These are phyloP conservation scores for Phialophora macrospora DNA, from an alignment of 2,329 filamentous ascomycete species.

Conservation along the genomic window DNA sequence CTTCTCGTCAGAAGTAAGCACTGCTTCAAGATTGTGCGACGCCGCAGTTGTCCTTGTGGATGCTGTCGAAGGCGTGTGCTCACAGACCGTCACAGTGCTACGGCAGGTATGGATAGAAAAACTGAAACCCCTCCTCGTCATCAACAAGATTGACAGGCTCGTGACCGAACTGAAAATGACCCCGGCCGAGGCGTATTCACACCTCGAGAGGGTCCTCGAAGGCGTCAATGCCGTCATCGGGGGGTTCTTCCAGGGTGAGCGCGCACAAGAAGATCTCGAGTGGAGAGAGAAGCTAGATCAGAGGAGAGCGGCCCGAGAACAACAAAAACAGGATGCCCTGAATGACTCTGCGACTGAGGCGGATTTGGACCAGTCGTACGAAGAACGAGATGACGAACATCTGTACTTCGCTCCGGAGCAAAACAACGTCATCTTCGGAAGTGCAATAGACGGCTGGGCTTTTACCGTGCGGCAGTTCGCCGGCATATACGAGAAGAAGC, in stretches of 20 bases:
- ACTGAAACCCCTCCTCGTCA: conserved; percentile 88
- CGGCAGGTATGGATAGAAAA: conserved; percentile 96
- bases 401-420: conserved; percentile 98
- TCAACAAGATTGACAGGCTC: conserved; percentile 97
- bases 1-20: conserved; percentile 97
- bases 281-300: conserved; percentile 95
- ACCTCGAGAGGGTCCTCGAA: conserved; percentile 86
- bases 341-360: conserved; percentile 44
- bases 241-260: conserved; percentile 95
- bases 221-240: conserved; percentile 97
- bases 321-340: conserved; percentile 45
- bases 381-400: conserved; percentile 93
- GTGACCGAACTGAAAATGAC: conserved; percentile 95
- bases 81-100: conserved; percentile 95
- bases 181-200: conserved; percentile 83
- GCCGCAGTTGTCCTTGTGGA: conserved; percentile 94
- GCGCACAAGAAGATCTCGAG: conserved; percentile 97
- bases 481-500: conserved; percentile 90
- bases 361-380: conserved; percentile 65
- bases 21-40: conserved; percentile 90
- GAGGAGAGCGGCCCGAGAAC: conserved; percentile 68
- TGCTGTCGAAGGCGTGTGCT: conserved; percentile 96
- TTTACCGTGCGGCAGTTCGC: conserved; percentile 97
- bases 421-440: conserved; percentile 99
- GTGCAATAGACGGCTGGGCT: conserved; percentile 97